A percentile compares a stretch with the other conserved stretches of the same genome.
phyloP scores from a whole-genome alignment of 2,329 filamentous ascomycete species.

The Colletotrichum gloeosporioides region DNA sequence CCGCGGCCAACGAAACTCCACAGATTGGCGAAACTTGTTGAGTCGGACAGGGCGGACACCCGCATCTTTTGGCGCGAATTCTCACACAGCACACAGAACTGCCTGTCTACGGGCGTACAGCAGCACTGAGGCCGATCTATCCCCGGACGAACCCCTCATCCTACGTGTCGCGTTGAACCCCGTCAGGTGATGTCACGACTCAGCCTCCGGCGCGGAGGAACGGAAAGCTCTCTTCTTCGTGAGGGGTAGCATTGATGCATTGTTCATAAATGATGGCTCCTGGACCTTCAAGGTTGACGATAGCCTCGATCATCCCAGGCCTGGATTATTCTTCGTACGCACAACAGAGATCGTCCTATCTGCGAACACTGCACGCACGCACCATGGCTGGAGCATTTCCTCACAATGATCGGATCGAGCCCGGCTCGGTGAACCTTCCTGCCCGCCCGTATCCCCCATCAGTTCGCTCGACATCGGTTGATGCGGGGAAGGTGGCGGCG shows the following conservation, averaged over 20 bases:
- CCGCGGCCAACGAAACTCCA: background rate
- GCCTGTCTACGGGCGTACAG: background rate
- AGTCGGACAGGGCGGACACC: background rate
- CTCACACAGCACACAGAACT: background rate
- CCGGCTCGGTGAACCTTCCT: constrained; percentile 61
- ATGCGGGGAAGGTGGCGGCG: constrained; percentile 42
- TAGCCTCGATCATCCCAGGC: background rate
- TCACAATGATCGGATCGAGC: constrained; percentile 25
- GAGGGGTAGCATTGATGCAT: background rate
- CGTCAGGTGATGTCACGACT: constrained; percentile 17
- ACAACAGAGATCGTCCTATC: background rate
- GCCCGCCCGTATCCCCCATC: constrained; percentile 47
- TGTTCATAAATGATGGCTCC: background rate
- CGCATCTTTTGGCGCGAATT: background rate
- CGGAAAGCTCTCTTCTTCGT: background rate
- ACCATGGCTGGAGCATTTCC: background rate
- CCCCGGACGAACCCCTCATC: constrained; percentile 7
- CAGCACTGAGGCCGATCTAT: constrained; percentile 1
- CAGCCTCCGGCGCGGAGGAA: background rate
- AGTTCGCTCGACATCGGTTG: constrained; percentile 27
- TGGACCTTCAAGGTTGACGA: background rate
- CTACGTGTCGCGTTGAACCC: background rate
- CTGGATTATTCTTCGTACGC: background rate
- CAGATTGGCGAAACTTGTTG: background rate
- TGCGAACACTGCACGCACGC: background rate